Evolutionary conservation across 768 basidiomycete species (phyloP).

Genomic region (Termitomyces sp.): DNA sequence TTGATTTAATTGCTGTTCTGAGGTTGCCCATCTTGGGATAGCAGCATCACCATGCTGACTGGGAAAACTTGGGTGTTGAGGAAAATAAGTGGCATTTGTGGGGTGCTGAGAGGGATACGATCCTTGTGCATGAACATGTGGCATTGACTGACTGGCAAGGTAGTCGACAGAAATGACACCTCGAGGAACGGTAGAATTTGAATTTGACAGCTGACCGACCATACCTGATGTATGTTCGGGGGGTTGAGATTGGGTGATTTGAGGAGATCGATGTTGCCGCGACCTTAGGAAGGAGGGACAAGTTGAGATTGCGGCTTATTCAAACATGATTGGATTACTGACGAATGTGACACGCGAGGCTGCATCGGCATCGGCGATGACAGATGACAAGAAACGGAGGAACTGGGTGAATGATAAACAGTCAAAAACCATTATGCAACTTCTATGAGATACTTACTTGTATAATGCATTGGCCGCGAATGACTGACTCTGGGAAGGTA

Average conservation of each 20-base stretch:
- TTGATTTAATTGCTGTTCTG: constrained; percentile 16
- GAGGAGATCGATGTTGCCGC: not conserved
- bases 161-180: not conserved
- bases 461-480: constrained; percentile 38
- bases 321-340: not conserved
- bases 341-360: constrained; percentile 13
- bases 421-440: not conserved
- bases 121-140: not conserved
- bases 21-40: constrained; percentile 16
- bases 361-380: constrained; percentile 11
- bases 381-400: constrained; percentile 48
- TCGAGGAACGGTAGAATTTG: not conserved
- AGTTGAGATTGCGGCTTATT: not conserved
- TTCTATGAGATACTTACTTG: constrained; percentile 34
- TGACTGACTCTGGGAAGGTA: constrained; percentile 31
- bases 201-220: not conserved
- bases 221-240: not conserved
- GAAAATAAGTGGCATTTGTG: constrained; percentile 14
- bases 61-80: constrained; percentile 10
- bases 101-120: not conserved
- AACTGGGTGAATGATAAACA: constrained; percentile 24
- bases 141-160: not conserved
- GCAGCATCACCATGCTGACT: constrained; percentile 1
- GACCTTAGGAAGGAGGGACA: not conserved
- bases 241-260: not conserved